Conservation (phyloP, 1,139 yeast species). For the Candida sanyaensis region DNA sequence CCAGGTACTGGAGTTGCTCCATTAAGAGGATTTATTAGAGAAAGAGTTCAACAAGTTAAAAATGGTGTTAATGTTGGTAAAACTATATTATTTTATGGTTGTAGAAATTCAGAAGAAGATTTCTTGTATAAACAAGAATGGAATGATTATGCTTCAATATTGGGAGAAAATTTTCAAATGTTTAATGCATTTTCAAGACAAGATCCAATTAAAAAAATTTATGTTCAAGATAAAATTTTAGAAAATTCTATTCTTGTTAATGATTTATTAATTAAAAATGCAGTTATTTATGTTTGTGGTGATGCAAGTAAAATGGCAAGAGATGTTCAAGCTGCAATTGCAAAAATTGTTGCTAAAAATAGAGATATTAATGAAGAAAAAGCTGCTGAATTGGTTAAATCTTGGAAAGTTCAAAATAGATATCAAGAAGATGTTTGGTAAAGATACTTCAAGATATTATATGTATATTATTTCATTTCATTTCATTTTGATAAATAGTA, state of each 20-base stretch:
- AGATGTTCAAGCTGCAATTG: constrained; percentile 81
- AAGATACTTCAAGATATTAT: not conserved
- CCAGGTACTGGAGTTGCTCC: constrained; percentile 99
- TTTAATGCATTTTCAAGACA: constrained; percentile 88
- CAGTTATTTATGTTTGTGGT: constrained; percentile 93
- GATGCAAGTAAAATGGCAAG: constrained; percentile 97
- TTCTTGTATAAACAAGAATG: constrained; percentile 86
- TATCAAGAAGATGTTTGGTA: constrained; percentile 99
- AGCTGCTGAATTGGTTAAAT: constrained; percentile 78
- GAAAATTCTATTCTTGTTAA: constrained; percentile 61
- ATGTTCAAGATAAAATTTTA: constrained; percentile 79
- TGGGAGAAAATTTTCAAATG: constrained; percentile 70
- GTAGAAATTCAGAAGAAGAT: constrained; percentile 75
- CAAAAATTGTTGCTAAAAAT: constrained; percentile 61
- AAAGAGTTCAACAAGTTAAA: constrained; percentile 54
- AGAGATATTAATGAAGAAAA: constrained; percentile 60
- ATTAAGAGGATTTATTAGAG: constrained; percentile 89
- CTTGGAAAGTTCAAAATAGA: constrained; percentile 79
- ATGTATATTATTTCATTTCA: too few species aligned
- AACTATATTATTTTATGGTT: constrained; percentile 80
- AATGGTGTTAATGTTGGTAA: constrained; percentile 66
- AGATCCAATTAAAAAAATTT: constrained; percentile 61
- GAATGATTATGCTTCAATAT: constrained; percentile 63
- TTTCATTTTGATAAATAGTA: not conserved
- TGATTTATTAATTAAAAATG: constrained; percentile 68